A percentile compares a stretch with the other conserved stretches of the same genome.
Evolutionary conservation across 2,329 filamentous ascomycete genomes (phyloP).

Genomic region (Daldinia sp.): DNA sequence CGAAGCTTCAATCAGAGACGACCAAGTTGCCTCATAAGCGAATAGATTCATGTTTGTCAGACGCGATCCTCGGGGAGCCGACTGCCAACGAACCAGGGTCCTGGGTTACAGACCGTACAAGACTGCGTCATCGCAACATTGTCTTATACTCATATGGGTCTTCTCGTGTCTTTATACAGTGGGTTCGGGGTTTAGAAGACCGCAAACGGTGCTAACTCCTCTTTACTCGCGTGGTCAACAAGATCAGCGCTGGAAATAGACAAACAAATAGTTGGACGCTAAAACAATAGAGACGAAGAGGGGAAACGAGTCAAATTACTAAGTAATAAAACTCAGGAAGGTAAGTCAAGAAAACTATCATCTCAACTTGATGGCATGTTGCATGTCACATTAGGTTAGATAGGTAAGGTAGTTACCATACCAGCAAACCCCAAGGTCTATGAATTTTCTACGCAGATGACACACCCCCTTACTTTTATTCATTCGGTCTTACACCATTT

Average conservation of each 20-base stretch:
- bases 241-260: conserved; percentile 9
- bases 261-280: conserved; percentile 1
- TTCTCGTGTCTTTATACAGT: conserved; percentile 10
- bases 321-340: conserved; percentile 10
- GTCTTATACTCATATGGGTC: not conserved
- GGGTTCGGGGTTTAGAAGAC: conserved; percentile 12
- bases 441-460: conserved; percentile 18
- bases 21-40: conserved; percentile 32
- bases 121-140: conserved; percentile 36
- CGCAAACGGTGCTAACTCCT: conserved; percentile 2
- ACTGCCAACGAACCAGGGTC: conserved; percentile 38
- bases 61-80: conserved; percentile 25
- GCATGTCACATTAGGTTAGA: conserved; percentile 17
- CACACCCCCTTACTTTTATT: conserved; percentile 12
- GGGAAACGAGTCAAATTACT: conserved; percentile 8
- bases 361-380: conserved; percentile 38
- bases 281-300: conserved; percentile 14
- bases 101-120: conserved; percentile 33
- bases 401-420: conserved; percentile 9
- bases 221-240: not conserved
- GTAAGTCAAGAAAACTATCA: conserved; percentile 12
- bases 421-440: conserved; percentile 27
- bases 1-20: conserved; percentile 34
- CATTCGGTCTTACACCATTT: conserved; percentile 23
- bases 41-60: conserved; percentile 29